phyloP scores from a whole-genome alignment of 1,284 basidiomycete genomes.

The Tilletia walkeri region DNA sequence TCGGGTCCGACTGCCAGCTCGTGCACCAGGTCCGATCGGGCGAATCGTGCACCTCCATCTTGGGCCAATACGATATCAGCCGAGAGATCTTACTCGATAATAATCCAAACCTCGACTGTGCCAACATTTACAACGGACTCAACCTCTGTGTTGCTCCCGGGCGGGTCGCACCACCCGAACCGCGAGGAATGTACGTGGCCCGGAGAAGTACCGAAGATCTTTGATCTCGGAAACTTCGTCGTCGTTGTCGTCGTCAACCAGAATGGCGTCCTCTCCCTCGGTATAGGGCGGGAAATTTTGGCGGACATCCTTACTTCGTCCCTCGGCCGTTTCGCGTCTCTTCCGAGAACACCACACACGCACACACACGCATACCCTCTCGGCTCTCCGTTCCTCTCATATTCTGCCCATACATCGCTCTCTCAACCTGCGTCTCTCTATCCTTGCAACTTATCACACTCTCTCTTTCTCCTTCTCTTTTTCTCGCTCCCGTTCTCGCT shows the following conservation, averaged over 20 bases:
- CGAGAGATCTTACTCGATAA: constrained; percentile 33
- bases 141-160: constrained; percentile 44
- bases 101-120: constrained; percentile 44
- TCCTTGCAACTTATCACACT: background rate
- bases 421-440: background rate
- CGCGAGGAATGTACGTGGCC: background rate
- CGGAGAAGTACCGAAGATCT: background rate
- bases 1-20: constrained; percentile 49
- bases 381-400: too few relatives aligned
- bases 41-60: constrained; percentile 42
- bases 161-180: constrained; percentile 34
- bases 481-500: background rate
- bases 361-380: background rate
- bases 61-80: constrained; percentile 37
- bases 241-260: too few relatives aligned
- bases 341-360: background rate
- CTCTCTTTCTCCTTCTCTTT: background rate
- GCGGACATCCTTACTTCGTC: too few relatives aligned
- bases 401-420: too few relatives aligned
- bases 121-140: constrained; percentile 40
- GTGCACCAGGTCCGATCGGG: constrained; percentile 33
- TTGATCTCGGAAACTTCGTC: background rate
- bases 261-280: too few relatives aligned
- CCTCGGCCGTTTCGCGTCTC: too few relatives aligned
- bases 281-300: too few relatives aligned